These are phyloP conservation scores for Eleusine indica DNA, from an alignment of 176 grass and related monocot species.

Conservation along the genomic window DNA sequence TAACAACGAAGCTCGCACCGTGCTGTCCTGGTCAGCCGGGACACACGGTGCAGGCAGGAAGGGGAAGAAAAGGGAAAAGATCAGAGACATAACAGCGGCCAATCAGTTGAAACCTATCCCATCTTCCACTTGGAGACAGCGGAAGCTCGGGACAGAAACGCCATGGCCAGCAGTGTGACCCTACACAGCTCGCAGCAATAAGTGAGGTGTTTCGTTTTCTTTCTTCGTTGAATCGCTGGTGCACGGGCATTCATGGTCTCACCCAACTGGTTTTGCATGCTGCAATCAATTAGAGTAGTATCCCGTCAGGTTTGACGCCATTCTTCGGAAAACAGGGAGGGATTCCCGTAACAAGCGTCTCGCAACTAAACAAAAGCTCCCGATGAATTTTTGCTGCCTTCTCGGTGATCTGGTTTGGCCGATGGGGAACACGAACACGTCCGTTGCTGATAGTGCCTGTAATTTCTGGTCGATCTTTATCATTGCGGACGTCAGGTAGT, in stretches of 20 bases:
- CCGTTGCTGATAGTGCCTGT: background rate
- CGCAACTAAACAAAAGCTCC: background rate
- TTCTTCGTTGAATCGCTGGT: background rate
- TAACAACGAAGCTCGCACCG: background rate
- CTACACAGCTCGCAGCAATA: conserved; percentile 17
- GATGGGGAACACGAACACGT: background rate
- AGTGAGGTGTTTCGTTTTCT: background rate
- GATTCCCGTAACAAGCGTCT: background rate
- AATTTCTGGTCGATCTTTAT: background rate
- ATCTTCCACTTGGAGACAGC: background rate
- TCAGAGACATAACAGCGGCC: too few relatives aligned
- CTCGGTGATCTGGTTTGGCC: background rate
- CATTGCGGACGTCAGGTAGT: background rate
- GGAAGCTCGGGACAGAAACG: background rate
- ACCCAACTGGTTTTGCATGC: conserved; percentile 40
- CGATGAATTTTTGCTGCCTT: background rate
- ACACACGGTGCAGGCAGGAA: background rate
- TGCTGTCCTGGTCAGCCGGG: background rate
- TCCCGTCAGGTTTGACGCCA: background rate
- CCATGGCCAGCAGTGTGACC: background rate
- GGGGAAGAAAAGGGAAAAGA: background rate
- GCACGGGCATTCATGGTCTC: background rate
- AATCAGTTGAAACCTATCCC: background rate
- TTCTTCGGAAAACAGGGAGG: background rate
- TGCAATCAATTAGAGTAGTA: background rate